A percentile compares a stretch with the other conserved stretches of the same genome.
These are phyloP conservation scores for Plectranthus barbatus DNA, from an alignment of 257 asterid species.

Conservation along the genomic window DNA sequence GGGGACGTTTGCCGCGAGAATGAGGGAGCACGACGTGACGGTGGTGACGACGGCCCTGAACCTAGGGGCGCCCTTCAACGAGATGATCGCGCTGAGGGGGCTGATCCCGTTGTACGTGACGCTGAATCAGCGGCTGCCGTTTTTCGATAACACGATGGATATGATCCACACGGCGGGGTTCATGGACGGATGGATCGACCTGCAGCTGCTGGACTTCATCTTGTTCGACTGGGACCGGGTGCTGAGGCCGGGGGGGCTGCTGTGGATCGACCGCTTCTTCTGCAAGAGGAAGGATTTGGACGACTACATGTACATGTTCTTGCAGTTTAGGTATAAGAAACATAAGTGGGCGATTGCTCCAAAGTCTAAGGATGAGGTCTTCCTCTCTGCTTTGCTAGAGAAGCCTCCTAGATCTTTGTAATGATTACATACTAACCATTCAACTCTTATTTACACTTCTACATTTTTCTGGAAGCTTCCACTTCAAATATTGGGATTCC, in stretches of 20 bases:
- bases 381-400: constrained; percentile 75
- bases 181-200: constrained; percentile 91
- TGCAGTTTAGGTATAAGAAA: constrained; percentile 83
- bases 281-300: constrained; percentile 74
- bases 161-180: constrained; percentile 74
- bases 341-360: constrained; percentile 76
- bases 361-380: constrained; percentile 73
- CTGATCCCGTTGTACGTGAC: constrained; percentile 63
- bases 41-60: constrained; percentile 68
- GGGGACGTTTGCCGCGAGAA: constrained; percentile 76
- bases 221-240: constrained; percentile 88
- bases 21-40: constrained; percentile 72
- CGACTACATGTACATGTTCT: constrained; percentile 77
- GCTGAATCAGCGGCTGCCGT: constrained; percentile 77
- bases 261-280: constrained; percentile 80
- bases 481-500: too few relatives aligned
- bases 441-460: too few relatives aligned
- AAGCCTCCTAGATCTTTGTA: constrained; percentile 75
- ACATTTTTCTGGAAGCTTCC: too few relatives aligned
- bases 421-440: too few relatives aligned
- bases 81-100: constrained; percentile 76
- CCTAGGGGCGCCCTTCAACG: constrained; percentile 86
- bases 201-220: constrained; percentile 66
- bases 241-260: constrained; percentile 78
- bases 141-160: constrained; percentile 87